Conservation (phyloP, 371 early-diverging fungal species). For the Mucor indicus region DNA sequence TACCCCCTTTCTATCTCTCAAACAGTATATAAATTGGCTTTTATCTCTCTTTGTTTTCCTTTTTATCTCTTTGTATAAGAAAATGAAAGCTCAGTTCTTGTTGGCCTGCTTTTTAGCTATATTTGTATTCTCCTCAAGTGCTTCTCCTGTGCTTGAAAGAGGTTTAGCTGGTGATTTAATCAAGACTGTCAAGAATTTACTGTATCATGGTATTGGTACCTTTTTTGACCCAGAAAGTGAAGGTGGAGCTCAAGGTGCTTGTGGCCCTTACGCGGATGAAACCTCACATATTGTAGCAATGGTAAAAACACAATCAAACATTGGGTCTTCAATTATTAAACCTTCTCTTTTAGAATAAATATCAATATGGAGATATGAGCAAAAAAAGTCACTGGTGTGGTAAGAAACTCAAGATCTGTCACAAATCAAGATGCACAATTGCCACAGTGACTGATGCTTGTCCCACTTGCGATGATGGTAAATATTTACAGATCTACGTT, state of each 20-base stretch:
- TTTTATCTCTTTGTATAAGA: no score
- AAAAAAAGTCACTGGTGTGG: constrained; percentile 38
- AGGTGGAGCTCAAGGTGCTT: constrained; percentile 32
- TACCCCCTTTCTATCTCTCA: no score
- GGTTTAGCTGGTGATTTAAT: constrained; percentile 8
- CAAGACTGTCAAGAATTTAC: constrained; percentile 2
- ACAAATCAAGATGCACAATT: constrained; percentile 14
- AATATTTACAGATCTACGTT: background rate
- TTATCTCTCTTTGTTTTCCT: no score
- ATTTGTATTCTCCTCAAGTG: no score
- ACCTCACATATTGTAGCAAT: constrained; percentile 36
- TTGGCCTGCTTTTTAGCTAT: no score
- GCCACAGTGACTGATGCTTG: constrained; percentile 37
- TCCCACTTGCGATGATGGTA: constrained; percentile 32
- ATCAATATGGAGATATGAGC: constrained; percentile 32
- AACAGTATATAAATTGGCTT: no score
- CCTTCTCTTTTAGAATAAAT: constrained; percentile 16
- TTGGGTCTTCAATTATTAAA: background rate
- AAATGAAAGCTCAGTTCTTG: no score
- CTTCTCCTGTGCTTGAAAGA: no score
- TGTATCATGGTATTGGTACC: constrained; percentile 18
- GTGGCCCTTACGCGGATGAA: constrained; percentile 26
- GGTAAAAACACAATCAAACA: constrained; percentile 10
- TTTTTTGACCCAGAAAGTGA: constrained; percentile 31
- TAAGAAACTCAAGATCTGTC: constrained; percentile 28